Base-by-base conservation (phyloP, 2,329 filamentous ascomycete species). In the Didymella keratinophila region DNA sequence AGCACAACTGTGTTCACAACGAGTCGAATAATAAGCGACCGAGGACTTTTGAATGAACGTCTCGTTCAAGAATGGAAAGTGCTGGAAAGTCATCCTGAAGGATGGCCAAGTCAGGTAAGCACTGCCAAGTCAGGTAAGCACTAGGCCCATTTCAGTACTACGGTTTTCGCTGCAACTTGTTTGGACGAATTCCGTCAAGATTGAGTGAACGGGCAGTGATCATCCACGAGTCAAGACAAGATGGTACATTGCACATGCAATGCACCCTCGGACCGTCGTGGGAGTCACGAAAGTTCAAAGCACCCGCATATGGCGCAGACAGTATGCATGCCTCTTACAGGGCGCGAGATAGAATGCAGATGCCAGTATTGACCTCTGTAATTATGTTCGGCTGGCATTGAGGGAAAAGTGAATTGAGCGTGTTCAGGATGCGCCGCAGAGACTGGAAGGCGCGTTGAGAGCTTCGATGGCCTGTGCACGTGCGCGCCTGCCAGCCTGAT, bases 71-170 rank as follows among this genome's bases (percentile, higher is more conserved):
- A 20, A 27, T 42, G 42, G 37, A 49, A 43, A 41, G 5, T 44
- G 39, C 27, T 37, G 23, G 37, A 44, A 48, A 23, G 20, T 27
- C 25, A 18, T 37, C 37, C 18, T 8, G 8, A 28, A 1, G 6
- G 12, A 21, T 53, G 14, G 53, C 23, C 45, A 37, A 28, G 46
- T 39, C n/a, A n/a, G n/a, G n/a, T n/a, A 27, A 1, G 6, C 8
- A 23, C 47, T 10, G 53, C 25, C 46, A 39, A 28, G 46, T 41
- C 53, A 36, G 32, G 53, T 56, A 56, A 56, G 47, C 53, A 32
- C 47, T 51, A 51, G 32, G 32, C 39, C 16, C 11, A n/a, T 50
- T 20, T 8, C 8, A 43, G 32, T 14, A 12, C 39, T n/a, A 32
- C 11, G 16, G n/a, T 37, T 37, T 14, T 37, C 25, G 43, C 51